Conservation (phyloP, 192 early-diverging fungal genomes). For the Glomus cerebriforme region DNA sequence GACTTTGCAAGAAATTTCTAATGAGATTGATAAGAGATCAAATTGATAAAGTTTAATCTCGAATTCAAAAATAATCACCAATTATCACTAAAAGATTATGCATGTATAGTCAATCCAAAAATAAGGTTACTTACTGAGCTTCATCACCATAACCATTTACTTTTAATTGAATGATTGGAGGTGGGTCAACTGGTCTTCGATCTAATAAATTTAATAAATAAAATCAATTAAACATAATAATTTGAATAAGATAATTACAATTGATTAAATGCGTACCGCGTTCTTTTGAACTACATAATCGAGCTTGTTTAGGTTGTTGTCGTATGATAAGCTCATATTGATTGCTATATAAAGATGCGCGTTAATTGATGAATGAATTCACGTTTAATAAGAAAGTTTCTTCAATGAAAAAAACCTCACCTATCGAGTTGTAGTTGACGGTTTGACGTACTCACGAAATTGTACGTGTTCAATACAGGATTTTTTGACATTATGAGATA, state of each 20-base stretch:
- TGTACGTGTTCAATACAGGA: slow-evolving; percentile 29
- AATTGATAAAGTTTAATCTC: background rate
- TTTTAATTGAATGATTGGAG: slow-evolving; percentile 67
- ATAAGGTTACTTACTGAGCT: slow-evolving; percentile 39
- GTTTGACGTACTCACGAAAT: slow-evolving; percentile 26
- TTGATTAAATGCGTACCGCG: slow-evolving; percentile 58
- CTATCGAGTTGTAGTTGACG: slow-evolving; percentile 13
- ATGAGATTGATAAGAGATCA: background rate
- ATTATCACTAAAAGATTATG: too few species aligned
- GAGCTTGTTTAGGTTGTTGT: slow-evolving; percentile 83
- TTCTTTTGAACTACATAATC: slow-evolving; percentile 89
- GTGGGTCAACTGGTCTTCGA: slow-evolving; percentile 77
- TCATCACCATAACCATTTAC: slow-evolving; percentile 37
- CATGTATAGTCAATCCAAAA: too few species aligned
- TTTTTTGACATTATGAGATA: slow-evolving; percentile 16
- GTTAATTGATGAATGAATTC: background rate
- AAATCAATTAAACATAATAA: background rate
- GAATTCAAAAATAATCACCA: background rate
- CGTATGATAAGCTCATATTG: slow-evolving; percentile 64
- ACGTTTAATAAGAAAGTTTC: background rate
- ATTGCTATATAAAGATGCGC: slow-evolving; percentile 16
- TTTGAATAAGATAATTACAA: too few species aligned
- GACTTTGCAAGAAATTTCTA: slow-evolving; percentile 63
- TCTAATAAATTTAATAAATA: slow-evolving; percentile 46
- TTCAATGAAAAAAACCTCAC: background rate